Evolutionary conservation across 2,329 filamentous ascomycete genomes (phyloP).

Genomic region (Colletotrichum truncatum): DNA sequence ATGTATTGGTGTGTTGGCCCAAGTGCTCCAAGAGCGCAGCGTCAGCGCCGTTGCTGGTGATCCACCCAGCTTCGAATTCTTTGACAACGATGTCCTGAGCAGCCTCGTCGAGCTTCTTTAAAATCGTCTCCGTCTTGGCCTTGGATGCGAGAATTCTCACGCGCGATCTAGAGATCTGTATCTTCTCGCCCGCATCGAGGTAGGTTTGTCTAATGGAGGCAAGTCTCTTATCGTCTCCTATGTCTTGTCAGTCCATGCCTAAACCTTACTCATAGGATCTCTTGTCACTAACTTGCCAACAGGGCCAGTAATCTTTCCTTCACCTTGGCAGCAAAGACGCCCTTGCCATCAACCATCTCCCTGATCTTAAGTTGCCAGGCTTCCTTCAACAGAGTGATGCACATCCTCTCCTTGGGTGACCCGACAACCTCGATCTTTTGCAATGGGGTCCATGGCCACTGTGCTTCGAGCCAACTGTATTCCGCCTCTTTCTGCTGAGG

Average conservation of each 20-base stretch:
- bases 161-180: constrained; percentile 42
- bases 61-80: constrained; percentile 35
- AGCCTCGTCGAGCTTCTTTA: constrained; percentile 36
- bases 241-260: background rate
- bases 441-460: constrained; percentile 52
- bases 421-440: constrained; percentile 18
- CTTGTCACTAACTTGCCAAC: constrained; percentile 13
- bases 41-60: constrained; percentile 35
- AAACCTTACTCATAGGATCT: too few species aligned
- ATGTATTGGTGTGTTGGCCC: constrained; percentile 46
- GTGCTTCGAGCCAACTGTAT: constrained; percentile 53
- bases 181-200: constrained; percentile 45
- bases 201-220: constrained; percentile 32
- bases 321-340: constrained; percentile 50
- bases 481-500: constrained; percentile 12
- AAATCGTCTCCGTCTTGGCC: constrained; percentile 43
- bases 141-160: constrained; percentile 48
- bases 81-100: constrained; percentile 24
- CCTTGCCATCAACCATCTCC: constrained; percentile 53
- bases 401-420: constrained; percentile 50
- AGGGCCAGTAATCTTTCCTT: constrained; percentile 20
- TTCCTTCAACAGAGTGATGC: constrained; percentile 53
- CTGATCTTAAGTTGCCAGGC: constrained; percentile 60
- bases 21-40: constrained; percentile 44
- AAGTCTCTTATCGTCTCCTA: constrained; percentile 7